phyloP scores from a whole-genome alignment of 2,329 filamentous ascomycete genomes.

The Cladosporium sp. region DNA sequence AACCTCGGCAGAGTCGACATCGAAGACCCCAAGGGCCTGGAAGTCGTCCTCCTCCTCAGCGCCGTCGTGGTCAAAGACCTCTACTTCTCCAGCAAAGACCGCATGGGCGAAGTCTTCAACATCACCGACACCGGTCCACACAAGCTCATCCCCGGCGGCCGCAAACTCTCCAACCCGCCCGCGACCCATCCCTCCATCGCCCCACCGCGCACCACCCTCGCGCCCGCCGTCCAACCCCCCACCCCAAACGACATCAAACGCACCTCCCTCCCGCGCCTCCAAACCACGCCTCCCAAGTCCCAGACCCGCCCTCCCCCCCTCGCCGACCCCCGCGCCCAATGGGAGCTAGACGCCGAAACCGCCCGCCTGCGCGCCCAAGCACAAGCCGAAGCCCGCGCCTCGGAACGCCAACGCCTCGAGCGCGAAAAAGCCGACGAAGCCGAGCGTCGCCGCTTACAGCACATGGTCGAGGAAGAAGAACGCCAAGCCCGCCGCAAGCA shows the following conservation, averaged over 20 bases:
- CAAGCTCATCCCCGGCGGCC: conserved; percentile 23
- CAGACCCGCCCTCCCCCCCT: conserved; percentile 31
- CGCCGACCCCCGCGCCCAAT: conserved; percentile 50
- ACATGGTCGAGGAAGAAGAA: conserved; percentile 52
- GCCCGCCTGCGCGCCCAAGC: conserved; percentile 41
- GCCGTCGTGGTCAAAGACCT: conserved; percentile 60
- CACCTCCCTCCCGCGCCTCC: conserved; percentile 22
- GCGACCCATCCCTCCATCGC: conserved; percentile 12
- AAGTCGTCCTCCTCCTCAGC: conserved; percentile 68
- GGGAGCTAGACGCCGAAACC: conserved; percentile 50
- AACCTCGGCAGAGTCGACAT: conserved; percentile 88
- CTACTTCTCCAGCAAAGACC: conserved; percentile 49
- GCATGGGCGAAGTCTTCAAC: conserved; percentile 75
- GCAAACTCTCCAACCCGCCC: conserved; percentile 25
- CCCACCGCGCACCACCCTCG: neutral
- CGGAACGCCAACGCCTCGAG: conserved; percentile 48
- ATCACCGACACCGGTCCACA: conserved; percentile 46
- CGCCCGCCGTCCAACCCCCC: conserved; percentile 5
- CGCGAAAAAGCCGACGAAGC: conserved; percentile 57
- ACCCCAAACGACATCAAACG: conserved; percentile 20
- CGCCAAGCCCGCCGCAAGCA: conserved; percentile 50
- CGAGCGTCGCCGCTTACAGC: conserved; percentile 53
- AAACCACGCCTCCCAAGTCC: neutral
- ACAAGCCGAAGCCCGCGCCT: conserved; percentile 45
- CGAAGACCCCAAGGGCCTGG: conserved; percentile 89